Percentiles rank a stretch among this genome's conserved stretches.
These are phyloP conservation scores for Paraphaeosphaeria minitans DNA, from an alignment of 2,329 filamentous ascomycete species.

Conservation along the genomic window DNA sequence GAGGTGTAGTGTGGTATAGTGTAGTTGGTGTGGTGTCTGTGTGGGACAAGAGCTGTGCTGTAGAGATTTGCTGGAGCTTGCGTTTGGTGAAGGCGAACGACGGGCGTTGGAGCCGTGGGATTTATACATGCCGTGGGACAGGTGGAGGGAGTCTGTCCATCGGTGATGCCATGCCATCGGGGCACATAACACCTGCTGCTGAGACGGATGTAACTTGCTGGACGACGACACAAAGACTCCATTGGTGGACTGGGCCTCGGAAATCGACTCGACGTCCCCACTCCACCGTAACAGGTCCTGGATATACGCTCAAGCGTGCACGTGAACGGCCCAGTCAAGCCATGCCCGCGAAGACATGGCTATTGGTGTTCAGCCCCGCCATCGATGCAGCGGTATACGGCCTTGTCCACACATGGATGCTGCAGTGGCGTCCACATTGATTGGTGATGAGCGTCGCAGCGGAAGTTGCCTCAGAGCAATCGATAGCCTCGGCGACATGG, in stretches of 20 bases:
- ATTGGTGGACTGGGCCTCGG: background rate
- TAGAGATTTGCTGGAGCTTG: background rate
- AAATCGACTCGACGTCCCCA: background rate
- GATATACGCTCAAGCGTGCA: background rate
- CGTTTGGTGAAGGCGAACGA: background rate
- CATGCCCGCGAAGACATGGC: background rate
- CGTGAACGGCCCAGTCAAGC: background rate
- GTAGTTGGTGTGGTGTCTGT: background rate
- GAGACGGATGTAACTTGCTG: background rate
- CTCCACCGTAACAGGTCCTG: background rate
- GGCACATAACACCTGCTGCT: background rate
- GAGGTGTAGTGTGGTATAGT: too few species aligned
- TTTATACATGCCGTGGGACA: background rate
- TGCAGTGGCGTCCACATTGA: background rate
- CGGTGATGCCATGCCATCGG: background rate
- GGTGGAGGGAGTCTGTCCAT: background rate
- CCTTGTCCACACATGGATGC: background rate
- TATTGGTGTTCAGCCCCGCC: background rate
- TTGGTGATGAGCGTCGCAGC: background rate
- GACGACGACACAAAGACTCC: background rate
- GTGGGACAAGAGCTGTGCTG: background rate
- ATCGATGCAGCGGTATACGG: background rate
- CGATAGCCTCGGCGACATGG: background rate
- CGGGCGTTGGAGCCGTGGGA: background rate
- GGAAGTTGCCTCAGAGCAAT: background rate